These are phyloP conservation scores for Leucocoprinus leucothites DNA, from an alignment of 768 basidiomycete species.

Conservation along the genomic window DNA sequence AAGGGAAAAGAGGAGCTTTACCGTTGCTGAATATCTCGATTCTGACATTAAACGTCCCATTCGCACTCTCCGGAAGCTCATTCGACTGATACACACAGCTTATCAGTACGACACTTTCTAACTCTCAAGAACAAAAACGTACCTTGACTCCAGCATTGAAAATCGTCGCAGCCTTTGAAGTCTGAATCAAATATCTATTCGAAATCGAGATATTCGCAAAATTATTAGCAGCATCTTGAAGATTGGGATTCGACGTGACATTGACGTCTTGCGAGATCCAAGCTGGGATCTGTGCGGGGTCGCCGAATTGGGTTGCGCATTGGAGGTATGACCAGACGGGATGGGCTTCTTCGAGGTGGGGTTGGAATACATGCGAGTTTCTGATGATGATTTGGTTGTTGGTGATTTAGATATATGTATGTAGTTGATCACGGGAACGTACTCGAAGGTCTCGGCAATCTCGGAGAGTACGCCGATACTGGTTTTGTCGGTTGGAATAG, in stretches of 20 bases:
- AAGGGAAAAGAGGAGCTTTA: not conserved
- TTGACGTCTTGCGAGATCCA: slow-evolving; percentile 21
- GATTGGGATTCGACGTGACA: slow-evolving; percentile 18
- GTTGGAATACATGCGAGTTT: slow-evolving; percentile 22
- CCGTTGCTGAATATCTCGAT: slow-evolving; percentile 25
- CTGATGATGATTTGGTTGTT: slow-evolving; percentile 13
- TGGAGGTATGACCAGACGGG: slow-evolving; percentile 27
- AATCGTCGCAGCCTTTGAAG: slow-evolving; percentile 26
- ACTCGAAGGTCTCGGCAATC: slow-evolving; percentile 26
- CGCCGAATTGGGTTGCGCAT: slow-evolving; percentile 21
- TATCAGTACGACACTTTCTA: not conserved
- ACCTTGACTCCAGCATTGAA: slow-evolving; percentile 28
- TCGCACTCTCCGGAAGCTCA: slow-evolving; percentile 24
- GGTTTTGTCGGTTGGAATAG: slow-evolving; percentile 21
- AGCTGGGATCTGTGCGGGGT: slow-evolving; percentile 16
- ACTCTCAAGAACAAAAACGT: not conserved
- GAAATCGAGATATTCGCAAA: slow-evolving; percentile 19
- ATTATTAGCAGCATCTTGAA: slow-evolving; percentile 18
- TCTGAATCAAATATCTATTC: slow-evolving; percentile 26
- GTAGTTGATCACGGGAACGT: not conserved
- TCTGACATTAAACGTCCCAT: slow-evolving; percentile 23
- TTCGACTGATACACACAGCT: slow-evolving; percentile 17
- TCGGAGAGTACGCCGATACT: slow-evolving; percentile 28
- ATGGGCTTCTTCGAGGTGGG: slow-evolving; percentile 19
- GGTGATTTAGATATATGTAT: too few relatives aligned